These are phyloP conservation scores for Casuarina cunninghamiana DNA, from an alignment of 306 rosid species.

Conservation along the genomic window DNA sequence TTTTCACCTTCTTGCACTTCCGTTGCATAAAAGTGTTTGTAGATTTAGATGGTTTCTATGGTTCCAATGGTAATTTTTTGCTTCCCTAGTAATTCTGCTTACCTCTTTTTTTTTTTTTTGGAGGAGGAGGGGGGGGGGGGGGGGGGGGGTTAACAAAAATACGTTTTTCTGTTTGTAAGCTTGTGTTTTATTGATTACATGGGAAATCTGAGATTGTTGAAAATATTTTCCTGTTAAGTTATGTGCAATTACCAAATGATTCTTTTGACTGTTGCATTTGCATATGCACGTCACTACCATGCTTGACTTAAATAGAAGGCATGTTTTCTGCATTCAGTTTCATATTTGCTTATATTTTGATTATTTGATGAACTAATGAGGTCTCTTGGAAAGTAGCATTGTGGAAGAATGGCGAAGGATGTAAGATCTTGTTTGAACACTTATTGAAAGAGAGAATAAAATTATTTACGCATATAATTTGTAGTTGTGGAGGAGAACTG, in stretches of 20 bases:
- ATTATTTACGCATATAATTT: not conserved
- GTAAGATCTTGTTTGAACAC: not conserved
- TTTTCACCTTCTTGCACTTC: conserved; percentile 10
- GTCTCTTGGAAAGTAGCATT: not conserved
- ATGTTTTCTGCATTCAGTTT: not conserved
- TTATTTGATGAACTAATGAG: not conserved
- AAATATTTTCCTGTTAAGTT: not conserved
- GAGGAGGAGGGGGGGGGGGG: too few species aligned
- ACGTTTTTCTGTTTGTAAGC: too few species aligned
- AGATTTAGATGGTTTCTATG: not conserved
- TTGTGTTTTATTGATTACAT: not conserved
- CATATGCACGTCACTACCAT: not conserved
- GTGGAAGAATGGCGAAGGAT: not conserved
- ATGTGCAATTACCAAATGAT: not conserved
- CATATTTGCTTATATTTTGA: not conserved
- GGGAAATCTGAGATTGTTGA: not conserved
- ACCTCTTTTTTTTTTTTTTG: not conserved
- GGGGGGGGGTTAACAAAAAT: too few species aligned
- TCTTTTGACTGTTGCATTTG: not conserved
- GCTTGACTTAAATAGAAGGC: not conserved
- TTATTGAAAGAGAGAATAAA: too few species aligned
- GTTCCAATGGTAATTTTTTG: not conserved
- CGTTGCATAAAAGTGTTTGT: conserved; percentile 5
- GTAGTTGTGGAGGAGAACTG: not conserved
- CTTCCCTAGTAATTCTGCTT: too few species aligned